Conservation (phyloP, 2,329 filamentous ascomycete genomes). For the Diaporthe helianthi region DNA sequence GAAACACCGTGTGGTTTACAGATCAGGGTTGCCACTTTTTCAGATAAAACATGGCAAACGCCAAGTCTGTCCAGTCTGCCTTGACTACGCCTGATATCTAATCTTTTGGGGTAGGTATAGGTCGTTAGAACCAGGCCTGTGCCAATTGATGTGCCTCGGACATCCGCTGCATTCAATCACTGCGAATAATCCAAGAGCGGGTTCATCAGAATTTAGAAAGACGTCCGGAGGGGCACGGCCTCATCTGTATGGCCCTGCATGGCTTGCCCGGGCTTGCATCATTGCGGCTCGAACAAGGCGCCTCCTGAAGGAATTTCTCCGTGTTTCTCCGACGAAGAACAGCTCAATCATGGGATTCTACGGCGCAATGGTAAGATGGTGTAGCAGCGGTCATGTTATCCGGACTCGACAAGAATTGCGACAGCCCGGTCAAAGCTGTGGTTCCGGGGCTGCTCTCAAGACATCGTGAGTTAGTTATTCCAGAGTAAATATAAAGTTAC, state of each 20-base stretch:
- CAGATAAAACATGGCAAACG: slow-evolving; percentile 20
- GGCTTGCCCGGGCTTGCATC: background rate
- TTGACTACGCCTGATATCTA: background rate
- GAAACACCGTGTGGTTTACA: background rate
- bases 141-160: background rate
- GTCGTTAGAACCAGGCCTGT: background rate
- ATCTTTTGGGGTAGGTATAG: background rate
- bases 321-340: background rate
- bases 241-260: background rate
- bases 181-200: background rate
- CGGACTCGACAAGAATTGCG: slow-evolving; percentile 16
- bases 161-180: background rate
- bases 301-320: background rate
- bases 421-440: background rate
- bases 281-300: background rate
- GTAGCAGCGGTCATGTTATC: background rate
- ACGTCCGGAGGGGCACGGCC: background rate
- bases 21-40: background rate
- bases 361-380: background rate
- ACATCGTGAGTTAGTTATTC: background rate
- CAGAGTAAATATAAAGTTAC: background rate
- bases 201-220: background rate
- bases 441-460: too few species aligned
- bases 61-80: slow-evolving; percentile 2
- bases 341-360: background rate